Base-by-base conservation (phyloP, 2,329 filamentous ascomycete genomes). In the Raffaelea albimanens region DNA sequence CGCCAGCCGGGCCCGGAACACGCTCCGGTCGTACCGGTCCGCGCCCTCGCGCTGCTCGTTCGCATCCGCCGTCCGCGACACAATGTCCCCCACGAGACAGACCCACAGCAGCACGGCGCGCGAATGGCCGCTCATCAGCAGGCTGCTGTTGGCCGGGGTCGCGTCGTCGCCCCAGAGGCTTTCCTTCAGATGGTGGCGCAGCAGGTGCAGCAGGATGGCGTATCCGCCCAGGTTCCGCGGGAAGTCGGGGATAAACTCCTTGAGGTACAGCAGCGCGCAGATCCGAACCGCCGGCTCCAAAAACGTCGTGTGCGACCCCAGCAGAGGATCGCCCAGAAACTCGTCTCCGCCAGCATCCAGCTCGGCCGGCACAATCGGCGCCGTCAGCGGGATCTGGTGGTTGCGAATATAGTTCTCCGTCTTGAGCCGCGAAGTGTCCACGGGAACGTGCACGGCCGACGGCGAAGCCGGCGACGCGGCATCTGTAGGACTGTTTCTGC, bases 191-290 rank as follows among this genome's bases (percentile, higher is more conserved):
- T 61, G 57, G 18, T 51, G 44, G 7, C 51, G 52, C 31, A 65
- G 54, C 14, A 64, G 52, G 9, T 48, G 43, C 22, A 65, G 52
- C 18, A 63, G 52, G 3, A 63, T 55, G 5, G 54, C 55, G 44
- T 61, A 63, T 20, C 58, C 59, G 47, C 61, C 60, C 1, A 62
- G 42, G 40, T 61, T 63, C 44, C 56, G 55, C 16, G 59, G 60
- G 44, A 56, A 60, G 44, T 62, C 60, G 1, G 62, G 61, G 1
- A 64, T 51, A 10, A 61, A 55, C 36, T 63, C 58, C 41, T 63
- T 62, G 21, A 64, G 52, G 46, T 58, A 62, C 2, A 65, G 54
- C 19, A 65, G 52, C 10, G 53, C 55, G 25, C 55, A 54, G 16
- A 61, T 55, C 16, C 63, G 58, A 38, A 65, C 49, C 10, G 59